Percentiles rank a stretch among this genome's conserved stretches.
Evolutionary conservation across 805 yeast genomes (phyloP).

Genomic region (Wickerhamiella hasegawae): DNA sequence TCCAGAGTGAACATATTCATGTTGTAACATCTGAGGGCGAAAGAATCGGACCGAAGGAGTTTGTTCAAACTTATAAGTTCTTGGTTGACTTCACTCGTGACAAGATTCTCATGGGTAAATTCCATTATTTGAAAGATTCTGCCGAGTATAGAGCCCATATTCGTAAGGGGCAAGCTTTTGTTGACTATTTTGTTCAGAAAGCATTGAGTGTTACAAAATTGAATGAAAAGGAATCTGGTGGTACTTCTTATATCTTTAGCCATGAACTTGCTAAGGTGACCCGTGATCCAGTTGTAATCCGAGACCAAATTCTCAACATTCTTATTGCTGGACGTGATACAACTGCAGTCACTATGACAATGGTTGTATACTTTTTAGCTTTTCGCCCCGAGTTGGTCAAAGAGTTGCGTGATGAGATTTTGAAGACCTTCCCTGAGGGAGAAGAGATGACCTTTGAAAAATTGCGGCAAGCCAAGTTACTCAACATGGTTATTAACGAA

Average conservation of each 20-base stretch:
- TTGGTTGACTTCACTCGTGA: constrained; percentile 10
- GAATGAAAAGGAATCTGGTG: constrained; percentile 18
- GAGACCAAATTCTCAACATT: constrained; percentile 31
- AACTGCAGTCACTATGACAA: constrained; percentile 31
- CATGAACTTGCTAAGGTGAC: constrained; percentile 30
- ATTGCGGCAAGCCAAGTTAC: constrained; percentile 28
- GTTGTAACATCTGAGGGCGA: constrained; percentile 4
- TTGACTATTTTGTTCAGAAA: constrained; percentile 20
- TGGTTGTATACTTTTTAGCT: constrained; percentile 25
- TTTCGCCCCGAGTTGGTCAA: constrained; percentile 24
- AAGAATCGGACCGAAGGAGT: constrained; percentile 5
- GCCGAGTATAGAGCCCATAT: constrained; percentile 23
- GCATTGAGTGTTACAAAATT: constrained; percentile 15
- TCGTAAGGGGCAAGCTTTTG: constrained; percentile 13
- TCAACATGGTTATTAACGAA: constrained; percentile 30
- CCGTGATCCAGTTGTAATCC: constrained; percentile 26
- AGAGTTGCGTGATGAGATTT: constrained; percentile 20
- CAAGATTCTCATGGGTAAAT: constrained; percentile 12
- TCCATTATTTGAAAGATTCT: constrained; percentile 13
- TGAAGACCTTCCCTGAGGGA: constrained; percentile 15
- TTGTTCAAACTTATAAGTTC: constrained; percentile 10
- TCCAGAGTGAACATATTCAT: constrained; percentile 4
- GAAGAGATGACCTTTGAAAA: constrained; percentile 24
- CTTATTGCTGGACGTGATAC: constrained; percentile 34
- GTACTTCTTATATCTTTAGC: constrained; percentile 26